Evolutionary conservation across 345 rosid species (phyloP).

Genomic region (Nasturtium officinale): DNA sequence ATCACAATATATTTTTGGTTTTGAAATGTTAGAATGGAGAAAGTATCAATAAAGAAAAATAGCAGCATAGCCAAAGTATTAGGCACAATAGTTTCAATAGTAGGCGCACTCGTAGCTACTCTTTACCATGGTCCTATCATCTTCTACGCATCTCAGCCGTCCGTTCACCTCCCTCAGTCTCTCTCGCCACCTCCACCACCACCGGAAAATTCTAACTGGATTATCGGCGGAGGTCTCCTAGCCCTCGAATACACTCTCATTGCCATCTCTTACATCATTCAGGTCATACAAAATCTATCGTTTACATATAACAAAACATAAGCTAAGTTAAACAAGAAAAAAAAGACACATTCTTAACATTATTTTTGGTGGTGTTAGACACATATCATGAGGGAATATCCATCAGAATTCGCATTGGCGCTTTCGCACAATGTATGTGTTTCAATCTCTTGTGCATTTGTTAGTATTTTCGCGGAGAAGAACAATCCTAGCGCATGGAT

Average conservation of each 20-base stretch:
- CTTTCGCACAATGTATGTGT: slow-evolving; percentile 65
- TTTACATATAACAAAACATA: background rate
- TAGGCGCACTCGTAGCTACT: slow-evolving; percentile 68
- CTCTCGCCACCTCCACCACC: background rate
- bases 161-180: slow-evolving; percentile 29
- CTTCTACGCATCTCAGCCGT: slow-evolving; percentile 37
- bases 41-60: slow-evolving; percentile 48
- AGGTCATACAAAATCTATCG: too few species aligned
- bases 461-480: slow-evolving; percentile 53
- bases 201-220: slow-evolving; percentile 47
- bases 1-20: background rate
- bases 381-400: slow-evolving; percentile 42
- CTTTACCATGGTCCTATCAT: slow-evolving; percentile 62
- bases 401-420: slow-evolving; percentile 31
- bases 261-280: slow-evolving; percentile 54
- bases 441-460: slow-evolving; percentile 54
- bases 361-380: slow-evolving; percentile 27
- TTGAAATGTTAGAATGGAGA: slow-evolving; percentile 61
- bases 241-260: slow-evolving; percentile 51
- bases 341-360: too few species aligned
- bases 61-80: slow-evolving; percentile 60
- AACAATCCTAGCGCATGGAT: slow-evolving; percentile 66
- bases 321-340: background rate
- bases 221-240: slow-evolving; percentile 61
- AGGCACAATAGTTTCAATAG: slow-evolving; percentile 60